A percentile compares a stretch with the other conserved stretches of the same genome.
These are phyloP conservation scores for Alternaria triticina DNA, from an alignment of 2,329 filamentous ascomycete genomes.

Conservation along the genomic window DNA sequence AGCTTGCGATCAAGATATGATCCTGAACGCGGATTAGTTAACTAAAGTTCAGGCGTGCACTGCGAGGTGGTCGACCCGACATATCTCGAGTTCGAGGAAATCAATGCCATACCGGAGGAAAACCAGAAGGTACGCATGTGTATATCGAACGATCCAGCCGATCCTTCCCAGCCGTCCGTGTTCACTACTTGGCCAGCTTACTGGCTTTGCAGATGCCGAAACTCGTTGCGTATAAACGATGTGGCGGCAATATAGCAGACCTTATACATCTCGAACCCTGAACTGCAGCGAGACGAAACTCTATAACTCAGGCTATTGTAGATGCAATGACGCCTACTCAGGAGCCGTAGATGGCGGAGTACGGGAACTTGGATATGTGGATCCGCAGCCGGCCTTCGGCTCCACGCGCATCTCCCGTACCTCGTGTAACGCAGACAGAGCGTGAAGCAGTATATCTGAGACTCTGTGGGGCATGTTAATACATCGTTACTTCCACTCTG, in stretches of 20 bases:
- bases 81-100: neutral
- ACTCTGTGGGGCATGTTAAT: neutral
- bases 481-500: neutral
- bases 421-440: conserved; percentile 15
- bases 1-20: neutral
- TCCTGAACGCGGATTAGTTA: neutral
- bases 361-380: conserved; percentile 10
- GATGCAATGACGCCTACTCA: neutral
- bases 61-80: neutral
- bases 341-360: conserved; percentile 18
- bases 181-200: neutral
- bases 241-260: neutral
- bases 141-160: neutral
- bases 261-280: neutral
- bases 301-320: neutral
- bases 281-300: neutral
- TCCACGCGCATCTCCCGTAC: conserved; percentile 21
- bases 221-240: neutral
- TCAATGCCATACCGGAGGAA: neutral
- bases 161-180: neutral
- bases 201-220: neutral
- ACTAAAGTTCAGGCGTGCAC: neutral
- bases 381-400: conserved; percentile 31
- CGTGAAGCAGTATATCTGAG: neutral
- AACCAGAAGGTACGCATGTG: neutral